Evolutionary conservation across 2,329 filamentous ascomycete genomes (phyloP).

Genomic region (Beauveria australis): DNA sequence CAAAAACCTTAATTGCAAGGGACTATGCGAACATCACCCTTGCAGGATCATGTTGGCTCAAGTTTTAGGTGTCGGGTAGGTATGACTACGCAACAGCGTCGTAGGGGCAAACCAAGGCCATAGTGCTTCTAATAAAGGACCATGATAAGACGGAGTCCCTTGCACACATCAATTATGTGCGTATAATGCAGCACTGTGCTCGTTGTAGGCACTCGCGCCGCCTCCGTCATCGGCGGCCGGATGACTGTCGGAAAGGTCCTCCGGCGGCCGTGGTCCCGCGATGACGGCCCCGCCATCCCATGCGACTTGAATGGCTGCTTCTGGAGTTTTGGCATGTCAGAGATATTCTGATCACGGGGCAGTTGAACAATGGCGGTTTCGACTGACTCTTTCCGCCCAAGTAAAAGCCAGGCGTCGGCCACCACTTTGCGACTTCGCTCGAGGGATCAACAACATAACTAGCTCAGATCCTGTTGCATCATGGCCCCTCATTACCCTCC

Average conservation of each 20-base stretch:
- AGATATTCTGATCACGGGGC: not conserved
- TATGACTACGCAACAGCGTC: too few species aligned
- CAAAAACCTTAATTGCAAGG: too few species aligned
- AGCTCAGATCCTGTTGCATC: not conserved
- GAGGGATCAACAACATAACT: not conserved
- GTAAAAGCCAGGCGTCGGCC: not conserved
- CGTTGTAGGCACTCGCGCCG: not conserved
- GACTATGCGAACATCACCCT: too few species aligned
- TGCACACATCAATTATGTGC: not conserved
- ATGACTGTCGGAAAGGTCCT: not conserved
- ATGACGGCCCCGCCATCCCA: not conserved
- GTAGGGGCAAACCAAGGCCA: not conserved
- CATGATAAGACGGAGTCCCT: not conserved
- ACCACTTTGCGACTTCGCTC: not conserved
- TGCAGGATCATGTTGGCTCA: too few species aligned
- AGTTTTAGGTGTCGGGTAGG: too few species aligned
- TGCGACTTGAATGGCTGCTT: not conserved
- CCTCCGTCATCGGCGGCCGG: not conserved
- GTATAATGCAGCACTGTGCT: not conserved
- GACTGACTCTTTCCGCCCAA: not conserved
- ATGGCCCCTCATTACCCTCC: conserved; percentile 10
- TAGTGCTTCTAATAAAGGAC: not conserved
- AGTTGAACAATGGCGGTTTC: not conserved
- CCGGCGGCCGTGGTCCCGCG: not conserved
- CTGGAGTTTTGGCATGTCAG: conserved; percentile 6